Evolutionary conservation across 768 basidiomycete species (phyloP).

Genomic region (Tricholoma terreum): DNA sequence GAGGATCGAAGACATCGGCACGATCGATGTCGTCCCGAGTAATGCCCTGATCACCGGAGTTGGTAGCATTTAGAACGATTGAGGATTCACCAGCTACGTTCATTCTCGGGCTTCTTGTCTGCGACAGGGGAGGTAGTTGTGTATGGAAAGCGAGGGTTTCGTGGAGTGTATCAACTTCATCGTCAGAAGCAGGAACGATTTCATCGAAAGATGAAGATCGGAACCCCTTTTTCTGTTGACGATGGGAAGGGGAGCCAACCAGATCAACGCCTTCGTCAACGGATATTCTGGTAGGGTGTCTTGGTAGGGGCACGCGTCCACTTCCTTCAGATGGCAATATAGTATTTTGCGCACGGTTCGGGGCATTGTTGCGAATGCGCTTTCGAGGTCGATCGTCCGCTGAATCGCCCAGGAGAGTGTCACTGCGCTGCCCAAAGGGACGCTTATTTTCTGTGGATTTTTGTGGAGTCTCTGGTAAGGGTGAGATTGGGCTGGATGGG

Average conservation of each 20-base stretch:
- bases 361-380: constrained; percentile 10
- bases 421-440: neutral
- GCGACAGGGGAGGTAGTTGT: neutral
- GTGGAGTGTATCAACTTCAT: constrained; percentile 31
- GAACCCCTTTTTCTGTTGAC: constrained; percentile 12
- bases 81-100: neutral
- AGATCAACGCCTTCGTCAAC: neutral
- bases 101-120: neutral
- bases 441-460: neutral
- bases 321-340: neutral
- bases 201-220: constrained; percentile 27
- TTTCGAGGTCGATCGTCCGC: constrained; percentile 14
- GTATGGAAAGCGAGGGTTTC: neutral
- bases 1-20: constrained; percentile 4
- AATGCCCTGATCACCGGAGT: neutral
- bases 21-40: neutral
- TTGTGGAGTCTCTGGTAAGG: neutral
- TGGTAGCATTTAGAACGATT: neutral
- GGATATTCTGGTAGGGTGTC: neutral
- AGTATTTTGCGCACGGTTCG: neutral
- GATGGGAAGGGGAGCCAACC: constrained; percentile 6
- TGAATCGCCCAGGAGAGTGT: neutral
- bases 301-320: neutral
- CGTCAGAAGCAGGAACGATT: constrained; percentile 29
- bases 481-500: neutral